These are phyloP conservation scores for Nicotiana otophora DNA, from an alignment of 257 asterid genomes.

Conservation along the genomic window DNA sequence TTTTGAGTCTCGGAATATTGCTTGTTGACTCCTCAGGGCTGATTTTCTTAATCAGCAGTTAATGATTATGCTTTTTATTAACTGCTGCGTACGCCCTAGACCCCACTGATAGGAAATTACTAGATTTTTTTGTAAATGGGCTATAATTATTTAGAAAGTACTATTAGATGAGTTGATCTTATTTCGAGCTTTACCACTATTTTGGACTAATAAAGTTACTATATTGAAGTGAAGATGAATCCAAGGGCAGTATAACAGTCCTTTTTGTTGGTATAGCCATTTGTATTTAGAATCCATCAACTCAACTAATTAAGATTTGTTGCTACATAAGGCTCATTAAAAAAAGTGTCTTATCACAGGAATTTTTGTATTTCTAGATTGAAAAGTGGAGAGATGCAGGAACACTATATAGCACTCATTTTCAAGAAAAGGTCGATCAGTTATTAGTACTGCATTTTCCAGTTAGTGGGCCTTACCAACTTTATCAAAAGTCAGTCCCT, in stretches of 20 bases:
- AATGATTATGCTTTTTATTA: neutral
- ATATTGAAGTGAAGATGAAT: neutral
- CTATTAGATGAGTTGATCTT: neutral
- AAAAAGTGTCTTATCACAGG: too few relatives aligned
- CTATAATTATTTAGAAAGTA: neutral
- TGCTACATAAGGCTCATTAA: too few relatives aligned
- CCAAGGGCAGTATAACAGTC: neutral
- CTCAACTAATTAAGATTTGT: too few relatives aligned
- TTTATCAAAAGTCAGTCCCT: neutral
- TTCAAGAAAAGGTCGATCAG: neutral
- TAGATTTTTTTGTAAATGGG: too few relatives aligned
- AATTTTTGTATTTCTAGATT: too few relatives aligned
- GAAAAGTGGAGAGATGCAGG: neutral
- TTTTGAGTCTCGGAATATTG: neutral
- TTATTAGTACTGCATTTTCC: neutral
- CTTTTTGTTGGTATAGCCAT: too few relatives aligned
- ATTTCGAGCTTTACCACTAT: neutral
- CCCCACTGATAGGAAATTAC: too few relatives aligned
- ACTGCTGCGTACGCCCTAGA: too few relatives aligned
- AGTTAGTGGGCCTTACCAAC: neutral
- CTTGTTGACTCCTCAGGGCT: neutral
- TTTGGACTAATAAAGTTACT: neutral
- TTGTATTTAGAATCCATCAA: too few relatives aligned
- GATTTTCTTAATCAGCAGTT: neutral
- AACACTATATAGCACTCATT: neutral